Conservation (phyloP, 2,329 filamentous ascomycete species). For the Aspergillus fructus region DNA sequence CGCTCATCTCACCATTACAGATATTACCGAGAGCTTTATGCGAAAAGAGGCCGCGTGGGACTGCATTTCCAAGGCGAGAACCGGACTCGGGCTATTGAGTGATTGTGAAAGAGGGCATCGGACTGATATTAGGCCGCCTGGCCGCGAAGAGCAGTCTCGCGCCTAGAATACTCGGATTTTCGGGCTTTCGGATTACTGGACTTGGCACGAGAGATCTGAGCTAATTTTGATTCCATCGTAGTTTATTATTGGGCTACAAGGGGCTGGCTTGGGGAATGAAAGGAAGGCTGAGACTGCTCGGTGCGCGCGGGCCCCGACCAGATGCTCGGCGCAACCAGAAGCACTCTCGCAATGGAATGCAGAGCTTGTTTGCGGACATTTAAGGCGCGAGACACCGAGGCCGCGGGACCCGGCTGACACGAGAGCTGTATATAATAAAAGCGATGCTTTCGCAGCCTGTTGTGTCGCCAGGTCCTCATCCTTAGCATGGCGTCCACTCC, state of each 20-base stretch:
- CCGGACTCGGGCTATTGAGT: no score
- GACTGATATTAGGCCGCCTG: constrained; percentile 1
- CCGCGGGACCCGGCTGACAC: no score
- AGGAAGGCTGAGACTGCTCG: background rate
- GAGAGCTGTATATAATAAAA: no score
- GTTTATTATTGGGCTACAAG: background rate
- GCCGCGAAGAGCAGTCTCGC: no score
- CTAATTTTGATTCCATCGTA: no score
- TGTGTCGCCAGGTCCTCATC: background rate
- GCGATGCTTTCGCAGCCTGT: background rate
- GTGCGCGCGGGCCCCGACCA: background rate
- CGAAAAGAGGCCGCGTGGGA: background rate
- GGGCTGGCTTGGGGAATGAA: no score
- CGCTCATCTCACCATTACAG: no score
- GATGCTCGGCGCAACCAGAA: background rate
- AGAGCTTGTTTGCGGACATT: no score
- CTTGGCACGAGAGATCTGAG: no score
- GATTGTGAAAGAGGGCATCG: background rate
- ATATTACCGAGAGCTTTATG: constrained; percentile 3
- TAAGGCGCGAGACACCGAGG: background rate
- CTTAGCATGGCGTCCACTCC: background rate
- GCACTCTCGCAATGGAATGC: no score
- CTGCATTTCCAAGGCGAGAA: no score
- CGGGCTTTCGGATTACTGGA: background rate
- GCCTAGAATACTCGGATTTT: background rate